These are phyloP conservation scores for Oryza rufipogon DNA, from an alignment of 176 grass and related monocot species.

Conservation along the genomic window DNA sequence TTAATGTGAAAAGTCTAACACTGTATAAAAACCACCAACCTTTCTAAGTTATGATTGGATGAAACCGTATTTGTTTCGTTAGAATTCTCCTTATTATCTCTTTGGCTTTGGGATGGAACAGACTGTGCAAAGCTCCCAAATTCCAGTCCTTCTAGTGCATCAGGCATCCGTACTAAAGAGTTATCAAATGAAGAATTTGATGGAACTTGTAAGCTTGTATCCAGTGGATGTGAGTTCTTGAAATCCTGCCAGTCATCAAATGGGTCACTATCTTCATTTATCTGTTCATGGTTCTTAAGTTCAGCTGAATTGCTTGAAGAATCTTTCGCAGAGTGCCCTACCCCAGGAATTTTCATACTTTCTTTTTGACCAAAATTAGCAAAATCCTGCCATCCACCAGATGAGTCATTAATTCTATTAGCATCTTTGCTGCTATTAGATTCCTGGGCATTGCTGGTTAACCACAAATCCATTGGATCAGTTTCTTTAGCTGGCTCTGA, in stretches of 20 bases:
- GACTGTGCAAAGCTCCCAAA: constrained; percentile 26
- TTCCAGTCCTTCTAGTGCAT: constrained; percentile 29
- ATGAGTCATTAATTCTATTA: constrained; percentile 32
- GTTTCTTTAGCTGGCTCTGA: constrained; percentile 50
- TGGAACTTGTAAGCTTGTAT: constrained; percentile 37
- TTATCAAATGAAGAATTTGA: constrained; percentile 42
- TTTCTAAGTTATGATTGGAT: constrained; percentile 38
- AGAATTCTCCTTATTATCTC: constrained; percentile 41
- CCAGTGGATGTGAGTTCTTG: constrained; percentile 34
- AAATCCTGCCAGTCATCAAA: constrained; percentile 72
- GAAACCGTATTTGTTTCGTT: constrained; percentile 35
- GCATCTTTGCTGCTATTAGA: constrained; percentile 31
- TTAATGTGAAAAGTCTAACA: neutral
- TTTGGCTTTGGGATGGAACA: constrained; percentile 30
- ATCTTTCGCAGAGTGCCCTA: constrained; percentile 36
- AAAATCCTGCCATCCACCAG: constrained; percentile 73
- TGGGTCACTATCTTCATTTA: constrained; percentile 52
- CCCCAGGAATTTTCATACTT: constrained; percentile 25
- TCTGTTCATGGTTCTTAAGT: constrained; percentile 41
- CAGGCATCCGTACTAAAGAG: constrained; percentile 16
- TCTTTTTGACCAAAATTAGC: constrained; percentile 49
- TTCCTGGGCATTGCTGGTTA: constrained; percentile 49
- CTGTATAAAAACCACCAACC: constrained; percentile 43
- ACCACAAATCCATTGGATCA: constrained; percentile 46
- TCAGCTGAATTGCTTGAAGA: constrained; percentile 32